Conservation (phyloP, 2,329 filamentous ascomycete genomes). For the Fusarium liriodendri region DNA sequence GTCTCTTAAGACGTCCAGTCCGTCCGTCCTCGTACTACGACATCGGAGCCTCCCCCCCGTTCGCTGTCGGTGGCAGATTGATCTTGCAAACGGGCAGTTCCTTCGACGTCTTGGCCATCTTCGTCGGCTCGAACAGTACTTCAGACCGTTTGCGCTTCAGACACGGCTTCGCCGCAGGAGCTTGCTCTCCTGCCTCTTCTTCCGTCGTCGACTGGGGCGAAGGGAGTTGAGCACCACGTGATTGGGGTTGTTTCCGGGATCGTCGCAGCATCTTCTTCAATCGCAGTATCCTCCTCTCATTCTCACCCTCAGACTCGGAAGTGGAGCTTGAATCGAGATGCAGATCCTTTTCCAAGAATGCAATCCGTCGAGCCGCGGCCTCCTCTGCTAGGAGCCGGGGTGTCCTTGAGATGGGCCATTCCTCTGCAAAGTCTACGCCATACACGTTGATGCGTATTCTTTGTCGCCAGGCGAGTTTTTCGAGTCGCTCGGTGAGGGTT, state of each 20-base stretch:
- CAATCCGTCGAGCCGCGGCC: background rate
- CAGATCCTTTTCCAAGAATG: background rate
- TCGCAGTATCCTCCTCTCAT: background rate
- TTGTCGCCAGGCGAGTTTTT: background rate
- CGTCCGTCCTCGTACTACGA: background rate
- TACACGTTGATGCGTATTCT: background rate
- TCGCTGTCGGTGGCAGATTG: background rate
- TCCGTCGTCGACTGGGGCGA: background rate
- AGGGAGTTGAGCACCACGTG: background rate
- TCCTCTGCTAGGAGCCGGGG: background rate
- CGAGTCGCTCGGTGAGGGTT: background rate
- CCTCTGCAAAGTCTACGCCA: background rate
- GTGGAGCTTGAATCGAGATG: background rate
- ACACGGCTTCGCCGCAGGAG: background rate
- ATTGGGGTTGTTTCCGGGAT: background rate
- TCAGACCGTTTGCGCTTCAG: background rate
- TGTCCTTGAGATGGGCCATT: background rate
- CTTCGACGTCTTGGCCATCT: background rate
- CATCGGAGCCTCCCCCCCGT: background rate
- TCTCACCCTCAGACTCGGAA: background rate
- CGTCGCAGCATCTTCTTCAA: background rate
- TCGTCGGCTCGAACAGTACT: background rate
- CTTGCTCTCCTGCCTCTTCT: background rate
- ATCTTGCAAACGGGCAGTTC: background rate
- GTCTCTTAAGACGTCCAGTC: background rate